Evolutionary conservation across 805 yeast species (phyloP).

Genomic region (Ogataea methylovora): DNA sequence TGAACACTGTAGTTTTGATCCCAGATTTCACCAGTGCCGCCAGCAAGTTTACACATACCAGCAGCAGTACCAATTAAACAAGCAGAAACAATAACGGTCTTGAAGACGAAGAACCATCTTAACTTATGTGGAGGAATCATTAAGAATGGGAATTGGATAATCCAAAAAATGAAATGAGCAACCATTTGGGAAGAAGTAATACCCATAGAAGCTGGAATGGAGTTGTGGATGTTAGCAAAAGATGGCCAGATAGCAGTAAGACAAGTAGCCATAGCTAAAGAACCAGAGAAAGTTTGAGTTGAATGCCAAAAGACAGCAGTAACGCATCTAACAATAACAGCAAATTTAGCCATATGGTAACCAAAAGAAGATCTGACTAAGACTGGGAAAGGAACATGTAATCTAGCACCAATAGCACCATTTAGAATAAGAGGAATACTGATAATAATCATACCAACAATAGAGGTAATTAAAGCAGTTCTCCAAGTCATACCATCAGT

Average conservation of each 20-base stretch:
- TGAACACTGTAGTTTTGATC: conserved; percentile 10
- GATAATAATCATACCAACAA: conserved; percentile 14
- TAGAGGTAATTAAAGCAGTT: conserved; percentile 11
- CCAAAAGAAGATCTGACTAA: conserved; percentile 25
- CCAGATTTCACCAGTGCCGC: conserved; percentile 18
- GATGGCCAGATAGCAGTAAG: conserved; percentile 21
- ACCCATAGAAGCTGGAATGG: conserved; percentile 20
- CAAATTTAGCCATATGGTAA: conserved; percentile 24
- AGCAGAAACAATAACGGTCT: conserved; percentile 21
- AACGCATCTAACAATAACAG: conserved; percentile 24
- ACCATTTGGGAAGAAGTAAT: conserved; percentile 21
- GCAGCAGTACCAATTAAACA: conserved; percentile 21
- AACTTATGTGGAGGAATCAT: conserved; percentile 25
- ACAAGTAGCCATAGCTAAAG: conserved; percentile 21
- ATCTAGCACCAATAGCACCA: conserved; percentile 26
- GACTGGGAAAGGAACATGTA: conserved; percentile 29
- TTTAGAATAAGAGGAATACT: conserved; percentile 16
- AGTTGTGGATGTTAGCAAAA: conserved; percentile 15
- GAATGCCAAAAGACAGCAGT: conserved; percentile 24
- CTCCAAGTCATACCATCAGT: conserved; percentile 14
- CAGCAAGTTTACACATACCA: conserved; percentile 25
- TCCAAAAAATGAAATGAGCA: conserved; percentile 26
- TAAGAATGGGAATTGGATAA: conserved; percentile 25
- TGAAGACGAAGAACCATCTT: conserved; percentile 27
- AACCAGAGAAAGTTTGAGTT: conserved; percentile 19